These are phyloP conservation scores for Penicilliopsis zonata DNA, from an alignment of 495 filamentous ascomycete genomes.

Conservation along the genomic window DNA sequence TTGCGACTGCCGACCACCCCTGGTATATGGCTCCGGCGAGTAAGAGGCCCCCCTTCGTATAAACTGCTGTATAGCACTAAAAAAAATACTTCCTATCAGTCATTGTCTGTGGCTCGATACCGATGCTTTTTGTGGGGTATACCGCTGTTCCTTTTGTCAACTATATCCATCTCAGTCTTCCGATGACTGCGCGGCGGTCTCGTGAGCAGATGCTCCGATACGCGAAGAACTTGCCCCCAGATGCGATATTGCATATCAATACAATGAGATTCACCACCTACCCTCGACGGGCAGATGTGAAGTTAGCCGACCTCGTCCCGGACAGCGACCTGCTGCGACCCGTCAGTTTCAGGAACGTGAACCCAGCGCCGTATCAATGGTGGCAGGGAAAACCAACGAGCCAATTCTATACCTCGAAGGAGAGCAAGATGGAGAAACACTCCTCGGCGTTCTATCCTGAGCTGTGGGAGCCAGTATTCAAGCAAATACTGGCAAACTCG, in stretches of 20 bases:
- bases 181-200: constrained; percentile 56
- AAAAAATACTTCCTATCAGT: constrained; percentile 24
- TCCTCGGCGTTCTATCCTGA: constrained; percentile 31
- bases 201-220: constrained; percentile 55
- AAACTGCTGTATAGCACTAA: neutral
- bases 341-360: constrained; percentile 26
- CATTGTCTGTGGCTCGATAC: constrained; percentile 45
- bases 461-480: constrained; percentile 27
- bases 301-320: constrained; percentile 24
- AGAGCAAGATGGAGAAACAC: constrained; percentile 21
- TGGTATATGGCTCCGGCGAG: constrained; percentile 32
- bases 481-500: constrained; percentile 19
- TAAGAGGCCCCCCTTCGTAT: constrained; percentile 18
- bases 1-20: constrained; percentile 36
- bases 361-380: constrained; percentile 20
- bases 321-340: constrained; percentile 20
- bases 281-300: constrained; percentile 25
- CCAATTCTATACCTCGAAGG: constrained; percentile 22
- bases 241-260: constrained; percentile 52
- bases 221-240: constrained; percentile 45
- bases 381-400: constrained; percentile 15
- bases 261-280: constrained; percentile 52
- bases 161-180: constrained; percentile 58
- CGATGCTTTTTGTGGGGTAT: constrained; percentile 54
- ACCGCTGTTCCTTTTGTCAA: constrained; percentile 58